phyloP scores from a whole-genome alignment of 2,329 filamentous ascomycete genomes.

The Chaetomiaceae sp. region DNA sequence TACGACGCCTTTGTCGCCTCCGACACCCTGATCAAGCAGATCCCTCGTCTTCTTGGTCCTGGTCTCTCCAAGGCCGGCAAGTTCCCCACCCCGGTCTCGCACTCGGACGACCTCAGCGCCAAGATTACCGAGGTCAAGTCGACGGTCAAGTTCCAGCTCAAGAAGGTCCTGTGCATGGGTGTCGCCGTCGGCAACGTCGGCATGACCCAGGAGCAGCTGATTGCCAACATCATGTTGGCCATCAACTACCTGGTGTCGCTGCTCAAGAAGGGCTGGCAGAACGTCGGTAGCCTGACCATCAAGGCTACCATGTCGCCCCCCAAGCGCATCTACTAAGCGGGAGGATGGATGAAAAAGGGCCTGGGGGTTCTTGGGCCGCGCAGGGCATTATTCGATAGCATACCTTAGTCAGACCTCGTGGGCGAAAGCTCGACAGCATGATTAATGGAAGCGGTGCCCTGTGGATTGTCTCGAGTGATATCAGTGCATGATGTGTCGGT shows the following conservation, averaged over 20 bases:
- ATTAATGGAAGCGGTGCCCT: conserved; percentile 14
- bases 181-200: conserved; percentile 98
- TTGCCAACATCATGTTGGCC: conserved; percentile 98
- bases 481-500: not conserved
- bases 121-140: conserved; percentile 99
- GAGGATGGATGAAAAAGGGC: not conserved
- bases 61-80: conserved; percentile 99
- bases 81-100: conserved; percentile 98
- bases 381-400: conserved; percentile 14
- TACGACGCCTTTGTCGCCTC: conserved; percentile 99
- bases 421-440: conserved; percentile 11
- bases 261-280: conserved; percentile 99
- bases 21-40: conserved; percentile 98
- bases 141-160: conserved; percentile 99
- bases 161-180: conserved; percentile 99
- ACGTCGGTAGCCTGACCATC: conserved; percentile 98
- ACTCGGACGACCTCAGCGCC: conserved; percentile 85
- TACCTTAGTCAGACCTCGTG: not conserved
- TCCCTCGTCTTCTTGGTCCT: conserved; percentile 97
- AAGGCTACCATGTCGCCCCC: conserved; percentile 99
- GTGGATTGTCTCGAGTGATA: not conserved
- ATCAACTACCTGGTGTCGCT: conserved; percentile 99
- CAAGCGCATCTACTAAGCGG: conserved; percentile 86
- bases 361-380: conserved; percentile 4
- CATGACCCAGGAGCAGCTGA: conserved; percentile 93